A percentile compares a stretch with the other conserved stretches of the same genome.
Conservation (phyloP, 2,329 filamentous ascomycete genomes). For the Verticillium dahliae region DNA sequence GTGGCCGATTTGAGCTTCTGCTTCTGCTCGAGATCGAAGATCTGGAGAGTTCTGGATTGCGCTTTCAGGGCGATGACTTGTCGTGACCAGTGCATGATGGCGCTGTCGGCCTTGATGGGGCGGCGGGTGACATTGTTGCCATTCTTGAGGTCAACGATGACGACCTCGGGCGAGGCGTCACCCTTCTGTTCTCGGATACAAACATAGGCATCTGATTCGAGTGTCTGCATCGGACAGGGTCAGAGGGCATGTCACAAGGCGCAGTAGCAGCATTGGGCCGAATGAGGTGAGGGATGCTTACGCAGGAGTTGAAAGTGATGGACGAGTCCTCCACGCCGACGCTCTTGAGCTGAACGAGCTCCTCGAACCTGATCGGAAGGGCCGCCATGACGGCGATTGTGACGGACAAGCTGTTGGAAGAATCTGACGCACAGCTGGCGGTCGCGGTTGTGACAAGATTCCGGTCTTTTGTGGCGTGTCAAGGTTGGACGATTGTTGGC, state of each 20-base stretch:
- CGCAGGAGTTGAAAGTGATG: constrained; percentile 77
- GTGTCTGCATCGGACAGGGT: constrained; percentile 76
- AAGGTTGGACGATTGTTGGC: constrained; percentile 6
- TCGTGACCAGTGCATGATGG: constrained; percentile 97
- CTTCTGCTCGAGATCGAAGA: constrained; percentile 91
- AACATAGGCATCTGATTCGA: constrained; percentile 95
- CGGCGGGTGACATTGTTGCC: constrained; percentile 90
- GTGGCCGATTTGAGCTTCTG: constrained; percentile 93
- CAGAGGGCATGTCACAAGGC: constrained; percentile 49
- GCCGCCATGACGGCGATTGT: constrained; percentile 47
- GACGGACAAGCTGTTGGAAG: constrained; percentile 4
- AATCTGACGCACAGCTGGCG: constrained; percentile 2
- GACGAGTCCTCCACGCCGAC: constrained; percentile 38
- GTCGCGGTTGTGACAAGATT: constrained; percentile 1
- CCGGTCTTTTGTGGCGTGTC: not conserved
- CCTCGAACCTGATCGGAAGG: constrained; percentile 88
- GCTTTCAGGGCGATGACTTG: constrained; percentile 97
- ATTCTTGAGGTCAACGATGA: constrained; percentile 97
- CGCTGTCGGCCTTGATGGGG: constrained; percentile 98
- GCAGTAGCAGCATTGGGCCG: not conserved
- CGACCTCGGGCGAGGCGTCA: constrained; percentile 83
- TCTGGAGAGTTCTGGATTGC: constrained; percentile 88
- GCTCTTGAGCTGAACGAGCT: constrained; percentile 66
- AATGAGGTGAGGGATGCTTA: constrained; percentile 33
- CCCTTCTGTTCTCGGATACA: constrained; percentile 93